phyloP scores from a whole-genome alignment of 192 early-diverging fungal genomes.

The Obelidium mucronatum region DNA sequence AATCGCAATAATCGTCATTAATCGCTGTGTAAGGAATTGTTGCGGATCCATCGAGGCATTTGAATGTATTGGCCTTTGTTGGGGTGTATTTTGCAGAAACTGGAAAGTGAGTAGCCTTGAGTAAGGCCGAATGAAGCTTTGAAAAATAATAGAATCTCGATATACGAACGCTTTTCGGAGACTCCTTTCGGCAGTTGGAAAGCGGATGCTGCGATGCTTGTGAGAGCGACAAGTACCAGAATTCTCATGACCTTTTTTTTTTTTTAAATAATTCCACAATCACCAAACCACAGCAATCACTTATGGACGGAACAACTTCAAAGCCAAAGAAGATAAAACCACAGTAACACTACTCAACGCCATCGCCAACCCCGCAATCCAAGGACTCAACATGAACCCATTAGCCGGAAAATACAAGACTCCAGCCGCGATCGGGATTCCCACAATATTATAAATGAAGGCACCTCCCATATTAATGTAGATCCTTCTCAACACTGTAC shows the following conservation, averaged over 20 bases:
- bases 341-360: conserved; percentile 85
- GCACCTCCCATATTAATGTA: conserved; percentile 91
- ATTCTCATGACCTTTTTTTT: no score
- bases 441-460: conserved; percentile 83
- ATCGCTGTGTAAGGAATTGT: conserved; percentile 71
- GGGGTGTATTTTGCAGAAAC: conserved; percentile 2
- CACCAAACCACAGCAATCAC: background rate
- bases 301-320: conserved; percentile 39
- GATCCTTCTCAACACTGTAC: conserved; percentile 78
- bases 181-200: conserved; percentile 6
- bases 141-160: no score
- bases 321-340: conserved; percentile 76
- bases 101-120: background rate
- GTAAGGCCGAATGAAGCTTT: background rate
- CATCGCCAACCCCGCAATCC: conserved; percentile 92
- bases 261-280: background rate
- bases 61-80: conserved; percentile 11
- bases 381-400: conserved; percentile 67
- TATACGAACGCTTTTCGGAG: conserved; percentile 6
- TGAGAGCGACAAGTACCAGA: no score
- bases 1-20: conserved; percentile 93
- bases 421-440: conserved; percentile 92
- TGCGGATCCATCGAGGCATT: conserved; percentile 75
- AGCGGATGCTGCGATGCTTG: background rate
- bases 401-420: conserved; percentile 58